Evolutionary conservation across 208 protist species (phyloP), one percentile per base, ranked within the genome.

Genomic region (Leishmania martiniquensis): DNA sequence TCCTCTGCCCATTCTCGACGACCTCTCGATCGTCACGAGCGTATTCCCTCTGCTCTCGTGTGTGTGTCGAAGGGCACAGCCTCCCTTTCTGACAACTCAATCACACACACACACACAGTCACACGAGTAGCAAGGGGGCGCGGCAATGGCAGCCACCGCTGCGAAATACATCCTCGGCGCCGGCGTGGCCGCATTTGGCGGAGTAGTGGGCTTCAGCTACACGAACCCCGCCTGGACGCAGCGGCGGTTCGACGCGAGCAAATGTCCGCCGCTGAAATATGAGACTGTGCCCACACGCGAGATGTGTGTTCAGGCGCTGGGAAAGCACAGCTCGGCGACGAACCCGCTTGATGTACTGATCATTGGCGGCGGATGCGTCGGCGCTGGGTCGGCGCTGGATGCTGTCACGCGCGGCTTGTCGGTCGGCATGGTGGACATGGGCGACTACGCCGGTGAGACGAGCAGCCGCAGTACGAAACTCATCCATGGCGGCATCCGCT

Each of bases 401-500:
- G 97, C 97, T 2, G 82, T 87, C 49, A 97, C 93, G 22, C 92
- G 98, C 73, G 98, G 98, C 39, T 85, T 99, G 29, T 87, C 85
- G 6, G 93, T 98, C 1, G 96, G 95, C 29, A 82, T 99, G 65
- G 91, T 99, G 57, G 98, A 99, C 78, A 93, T 93, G 85, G 89
- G 97, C 78, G 98, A 99, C 90, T 99, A 99, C 78, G 96, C 96
- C 17, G 95, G 95, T 39, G 98, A 97, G 37, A 99, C 98, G 49
- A 97, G 92, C 78, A 97, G 92, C 75, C 93, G 95, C n/a, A 96
- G 93, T 68, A 99, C 98, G 6, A 99, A 99, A 86, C 95, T 99
- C 25, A 98, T 99, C 67, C 98, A 99, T 82, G 98, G 98, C 71
- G 98, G 98, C 63, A 96, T 99, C 62, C 97, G 98, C n/a, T 99